Percentiles rank a stretch among this genome's conserved stretches.
Evolutionary conservation across 2,329 filamentous ascomycete species (phyloP).

Genomic region (Aspergillus unguis): DNA sequence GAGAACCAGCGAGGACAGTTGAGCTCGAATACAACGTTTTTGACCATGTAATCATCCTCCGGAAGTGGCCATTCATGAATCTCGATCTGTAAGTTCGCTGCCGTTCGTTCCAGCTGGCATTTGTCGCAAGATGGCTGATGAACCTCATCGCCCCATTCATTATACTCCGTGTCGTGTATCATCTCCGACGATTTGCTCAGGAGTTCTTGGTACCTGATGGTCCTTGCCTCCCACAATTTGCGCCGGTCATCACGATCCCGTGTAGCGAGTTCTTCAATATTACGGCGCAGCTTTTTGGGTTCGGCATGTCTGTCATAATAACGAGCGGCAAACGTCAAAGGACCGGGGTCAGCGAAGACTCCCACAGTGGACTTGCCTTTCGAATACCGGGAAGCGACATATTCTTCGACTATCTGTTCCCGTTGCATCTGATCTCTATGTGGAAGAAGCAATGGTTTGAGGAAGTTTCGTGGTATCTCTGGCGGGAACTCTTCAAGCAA

Average conservation of each 20-base stretch:
- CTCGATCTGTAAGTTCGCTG: constrained; percentile 40
- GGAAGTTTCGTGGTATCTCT: constrained; percentile 38
- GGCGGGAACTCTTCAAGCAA: constrained; percentile 48
- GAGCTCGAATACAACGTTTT: constrained; percentile 53
- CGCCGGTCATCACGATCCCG: background rate
- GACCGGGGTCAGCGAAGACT: constrained; percentile 34
- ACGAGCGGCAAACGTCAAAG: constrained; percentile 42
- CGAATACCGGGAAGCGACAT: constrained; percentile 15
- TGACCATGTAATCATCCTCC: constrained; percentile 20
- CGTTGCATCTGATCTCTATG: constrained; percentile 22
- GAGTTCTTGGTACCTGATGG: constrained; percentile 6
- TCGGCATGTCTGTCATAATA: constrained; percentile 44
- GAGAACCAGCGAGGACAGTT: constrained; percentile 38
- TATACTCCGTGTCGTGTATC: background rate
- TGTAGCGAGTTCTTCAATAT: constrained; percentile 4
- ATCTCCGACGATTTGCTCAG: constrained; percentile 1
- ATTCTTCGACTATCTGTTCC: constrained; percentile 9
- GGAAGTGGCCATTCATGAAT: constrained; percentile 57
- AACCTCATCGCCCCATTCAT: background rate
- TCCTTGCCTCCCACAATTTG: constrained; percentile 2
- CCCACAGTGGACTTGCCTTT: constrained; percentile 41
- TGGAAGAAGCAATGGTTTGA: constrained; percentile 48
- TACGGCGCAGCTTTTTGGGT: constrained; percentile 32
- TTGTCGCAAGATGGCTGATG: constrained; percentile 23
- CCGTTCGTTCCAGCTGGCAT: constrained; percentile 32